phyloP scores from a whole-genome alignment of 768 basidiomycete genomes.

The Suillus hirtellus region DNA sequence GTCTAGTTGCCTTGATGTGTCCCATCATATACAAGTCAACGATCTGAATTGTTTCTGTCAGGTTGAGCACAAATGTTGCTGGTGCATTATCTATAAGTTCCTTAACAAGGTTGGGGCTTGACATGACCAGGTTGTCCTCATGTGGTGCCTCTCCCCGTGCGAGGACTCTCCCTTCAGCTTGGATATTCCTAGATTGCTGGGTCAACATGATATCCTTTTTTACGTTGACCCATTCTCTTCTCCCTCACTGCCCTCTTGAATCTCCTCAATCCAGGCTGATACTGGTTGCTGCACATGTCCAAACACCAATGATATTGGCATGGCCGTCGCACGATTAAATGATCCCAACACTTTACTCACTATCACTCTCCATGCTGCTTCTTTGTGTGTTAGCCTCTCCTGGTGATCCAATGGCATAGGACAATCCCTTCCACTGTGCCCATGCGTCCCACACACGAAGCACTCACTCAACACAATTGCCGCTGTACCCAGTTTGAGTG shows the following conservation, averaged over 20 bases:
- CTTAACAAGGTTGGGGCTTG: no score
- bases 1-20: neutral
- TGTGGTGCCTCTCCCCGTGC: neutral
- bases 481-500: no score
- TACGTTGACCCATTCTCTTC: neutral
- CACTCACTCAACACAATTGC: no score
- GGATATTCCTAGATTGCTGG: neutral
- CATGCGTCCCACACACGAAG: neutral
- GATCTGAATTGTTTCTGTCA: neutral
- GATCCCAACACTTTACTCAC: neutral
- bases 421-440: neutral
- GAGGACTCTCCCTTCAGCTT: neutral
- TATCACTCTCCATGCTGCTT: conserved; percentile 1
- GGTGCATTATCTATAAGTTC: neutral
- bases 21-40: neutral
- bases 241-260: neutral
- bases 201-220: neutral
- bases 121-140: neutral
- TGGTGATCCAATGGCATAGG: neutral
- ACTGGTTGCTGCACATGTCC: neutral
- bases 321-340: neutral
- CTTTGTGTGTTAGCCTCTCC: neutral
- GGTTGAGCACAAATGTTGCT: no score
- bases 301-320: neutral
- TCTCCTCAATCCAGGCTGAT: neutral